phyloP scores from a whole-genome alignment of 768 basidiomycete species.

The Suillus hirtellus region DNA sequence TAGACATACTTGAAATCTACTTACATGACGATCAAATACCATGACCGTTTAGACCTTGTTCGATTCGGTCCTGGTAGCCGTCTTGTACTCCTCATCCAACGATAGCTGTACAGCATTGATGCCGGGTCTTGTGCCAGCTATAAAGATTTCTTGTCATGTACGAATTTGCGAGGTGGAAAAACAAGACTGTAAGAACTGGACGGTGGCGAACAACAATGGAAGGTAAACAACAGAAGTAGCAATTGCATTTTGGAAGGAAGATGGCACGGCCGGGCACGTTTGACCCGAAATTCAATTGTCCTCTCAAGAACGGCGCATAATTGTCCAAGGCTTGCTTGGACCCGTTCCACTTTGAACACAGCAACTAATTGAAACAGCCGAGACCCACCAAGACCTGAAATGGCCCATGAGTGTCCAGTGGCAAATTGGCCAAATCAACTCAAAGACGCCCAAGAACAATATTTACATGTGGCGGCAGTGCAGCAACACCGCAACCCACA shows the following conservation, averaged over 20 bases:
- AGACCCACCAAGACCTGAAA: background rate
- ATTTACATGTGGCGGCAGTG: background rate
- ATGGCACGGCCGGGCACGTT: background rate
- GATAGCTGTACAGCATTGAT: background rate
- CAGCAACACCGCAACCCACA: background rate
- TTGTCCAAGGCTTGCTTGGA: no score
- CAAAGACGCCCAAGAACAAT: background rate
- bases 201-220: background rate
- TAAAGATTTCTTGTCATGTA: background rate
- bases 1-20: background rate
- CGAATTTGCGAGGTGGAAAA: background rate
- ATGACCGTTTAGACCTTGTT: background rate
- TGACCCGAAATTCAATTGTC: background rate
- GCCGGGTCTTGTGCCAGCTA: background rate
- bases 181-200: background rate
- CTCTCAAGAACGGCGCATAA: no score
- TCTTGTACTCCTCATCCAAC: background rate
- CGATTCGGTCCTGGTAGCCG: background rate
- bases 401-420: background rate
- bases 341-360: background rate
- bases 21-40: no score
- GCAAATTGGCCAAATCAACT: background rate
- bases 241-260: background rate
- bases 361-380: background rate
- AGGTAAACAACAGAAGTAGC: background rate